Evolutionary conservation across 1,284 basidiomycete genomes (phyloP), one percentile per base, ranked within the genome.

Genomic region (Pseudozyma tsukubaensis): DNA sequence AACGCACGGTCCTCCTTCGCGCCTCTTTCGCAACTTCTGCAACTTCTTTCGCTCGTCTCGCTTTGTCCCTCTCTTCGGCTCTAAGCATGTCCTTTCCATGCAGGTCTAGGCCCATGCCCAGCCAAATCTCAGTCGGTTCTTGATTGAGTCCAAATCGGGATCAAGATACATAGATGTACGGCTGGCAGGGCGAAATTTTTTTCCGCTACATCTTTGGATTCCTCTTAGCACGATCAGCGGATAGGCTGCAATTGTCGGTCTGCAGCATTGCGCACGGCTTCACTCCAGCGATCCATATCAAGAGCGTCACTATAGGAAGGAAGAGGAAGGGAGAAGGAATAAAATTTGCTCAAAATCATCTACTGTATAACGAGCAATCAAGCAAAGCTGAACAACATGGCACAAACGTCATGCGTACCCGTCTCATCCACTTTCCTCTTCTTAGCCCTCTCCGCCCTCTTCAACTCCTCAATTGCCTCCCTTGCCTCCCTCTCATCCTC

Each of bases 371-470:
- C 9, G 40, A 43, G 10, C 6, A 19, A 10, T 45, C 44, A 74
- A 40, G 66, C 72, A 59, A 75, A 75, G 60, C 59, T 71, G 42
- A 75, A 75, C 48, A 75, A 32, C 35, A 16, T 40, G 2, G 72
- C 66, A 36, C 72, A 75, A 36, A 63, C 55, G 19, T 75, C 72
- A 32, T 75, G 72, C 1, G 55, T 55, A 10, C 72, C 72, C 6
- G 72, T 71, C 48, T 63, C 56, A 42, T 75, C 67, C 32, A 67
- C 54, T 35, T 64, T 66, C n/a, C 63, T 36, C 60, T 75, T 75
- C 56, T 75, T 75, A 14, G 63, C 64, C 35, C 72, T 58, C 49
- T 75, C 67, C 14, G 56, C 52, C 4, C 63, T 35, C 60, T 67
- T 75, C 50, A 75, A 36, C 50, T 65, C 63, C 40, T 70, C 63